phyloP scores from a whole-genome alignment of 2,329 filamentous ascomycete genomes.

The Magnaporthiopsis incrustans region DNA sequence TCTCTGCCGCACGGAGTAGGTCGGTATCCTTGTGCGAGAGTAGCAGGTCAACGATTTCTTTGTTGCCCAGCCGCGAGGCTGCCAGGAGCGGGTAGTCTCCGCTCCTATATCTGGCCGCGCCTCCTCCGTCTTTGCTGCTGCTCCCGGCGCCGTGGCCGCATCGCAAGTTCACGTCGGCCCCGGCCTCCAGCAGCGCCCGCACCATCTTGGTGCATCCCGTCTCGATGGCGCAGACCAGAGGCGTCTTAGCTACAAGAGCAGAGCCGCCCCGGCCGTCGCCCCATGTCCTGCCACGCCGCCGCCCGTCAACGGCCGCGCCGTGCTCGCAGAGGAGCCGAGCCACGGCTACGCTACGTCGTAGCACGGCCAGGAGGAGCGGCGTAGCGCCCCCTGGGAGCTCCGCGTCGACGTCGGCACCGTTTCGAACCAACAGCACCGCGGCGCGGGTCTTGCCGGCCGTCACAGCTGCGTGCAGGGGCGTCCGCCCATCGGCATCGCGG shows the following conservation, averaged over 20 bases:
- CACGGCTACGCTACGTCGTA: slow-evolving; percentile 13
- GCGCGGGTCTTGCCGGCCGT: slow-evolving; percentile 10
- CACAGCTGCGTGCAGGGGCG: slow-evolving; percentile 17
- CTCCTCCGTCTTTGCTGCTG: slow-evolving; percentile 1
- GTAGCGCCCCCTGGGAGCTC: slow-evolving; percentile 14
- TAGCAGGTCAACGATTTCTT: slow-evolving; percentile 21
- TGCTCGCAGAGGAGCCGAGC: slow-evolving; percentile 16
- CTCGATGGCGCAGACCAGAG: slow-evolving; percentile 17
- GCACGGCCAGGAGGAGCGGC: slow-evolving; percentile 16
- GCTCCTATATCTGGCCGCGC: slow-evolving; percentile 1
- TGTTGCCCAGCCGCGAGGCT: slow-evolving; percentile 40
- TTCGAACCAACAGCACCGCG: slow-evolving; percentile 13
- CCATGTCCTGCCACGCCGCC: not conserved
- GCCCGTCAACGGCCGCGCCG: slow-evolving; percentile 15
- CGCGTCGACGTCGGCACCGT: slow-evolving; percentile 17
- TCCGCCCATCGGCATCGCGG: slow-evolving; percentile 13
- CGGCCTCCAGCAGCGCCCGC: slow-evolving; percentile 13
- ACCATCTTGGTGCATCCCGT: slow-evolving; percentile 18
- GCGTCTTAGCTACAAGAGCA: slow-evolving; percentile 7
- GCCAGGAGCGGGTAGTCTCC: slow-evolving; percentile 17
- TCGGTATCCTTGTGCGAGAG: slow-evolving; percentile 13
- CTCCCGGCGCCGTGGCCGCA: not conserved
- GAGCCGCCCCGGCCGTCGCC: not conserved
- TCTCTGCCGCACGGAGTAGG: not conserved
- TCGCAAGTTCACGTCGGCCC: slow-evolving; percentile 11